These are phyloP conservation scores for Mrakia frigida DNA, from an alignment of 768 basidiomycete genomes.

Conservation along the genomic window DNA sequence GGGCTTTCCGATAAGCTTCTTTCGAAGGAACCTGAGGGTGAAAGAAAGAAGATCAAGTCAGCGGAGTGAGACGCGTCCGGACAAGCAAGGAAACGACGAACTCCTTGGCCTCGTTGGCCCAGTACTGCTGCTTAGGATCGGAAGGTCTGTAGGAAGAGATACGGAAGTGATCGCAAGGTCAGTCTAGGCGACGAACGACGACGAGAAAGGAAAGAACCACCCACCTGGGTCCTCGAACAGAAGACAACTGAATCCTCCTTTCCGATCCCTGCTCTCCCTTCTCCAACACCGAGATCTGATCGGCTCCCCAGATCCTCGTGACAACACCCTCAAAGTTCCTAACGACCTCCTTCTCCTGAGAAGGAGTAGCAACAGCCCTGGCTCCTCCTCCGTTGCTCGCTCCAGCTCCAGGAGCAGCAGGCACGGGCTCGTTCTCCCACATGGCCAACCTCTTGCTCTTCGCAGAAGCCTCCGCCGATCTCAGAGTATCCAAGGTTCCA, in stretches of 20 bases:
- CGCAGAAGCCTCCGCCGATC: constrained; percentile 67
- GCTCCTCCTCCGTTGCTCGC: constrained; percentile 47
- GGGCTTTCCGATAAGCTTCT: constrained; percentile 70
- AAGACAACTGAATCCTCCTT: constrained; percentile 65
- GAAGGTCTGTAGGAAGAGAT: constrained; percentile 54
- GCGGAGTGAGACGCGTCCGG: too few relatives aligned
- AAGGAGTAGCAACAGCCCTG: constrained; percentile 40
- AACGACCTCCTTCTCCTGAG: constrained; percentile 38
- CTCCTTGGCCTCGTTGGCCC: constrained; percentile 87
- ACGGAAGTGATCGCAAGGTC: too few relatives aligned
- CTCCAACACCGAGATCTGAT: constrained; percentile 76
- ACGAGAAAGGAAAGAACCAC: constrained; percentile 34
- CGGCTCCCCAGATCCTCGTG: constrained; percentile 82
- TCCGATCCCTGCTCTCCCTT: constrained; percentile 47
- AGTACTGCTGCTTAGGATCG: constrained; percentile 78
- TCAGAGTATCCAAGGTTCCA: constrained; percentile 72
- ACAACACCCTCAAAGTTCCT: constrained; percentile 71
- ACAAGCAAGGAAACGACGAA: constrained; percentile 38
- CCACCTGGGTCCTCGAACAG: constrained; percentile 77
- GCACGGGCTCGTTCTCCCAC: constrained; percentile 39
- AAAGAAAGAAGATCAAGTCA: too few relatives aligned
- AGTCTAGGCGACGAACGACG: background rate
- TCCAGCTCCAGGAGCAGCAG: constrained; percentile 34
- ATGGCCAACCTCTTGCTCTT: constrained; percentile 52
- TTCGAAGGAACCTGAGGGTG: constrained; percentile 56